Percentiles rank a stretch among this genome's conserved stretches.
phyloP scores from a whole-genome alignment of 169 alveolate genomes.

The Besnoitia besnoiti region DNA sequence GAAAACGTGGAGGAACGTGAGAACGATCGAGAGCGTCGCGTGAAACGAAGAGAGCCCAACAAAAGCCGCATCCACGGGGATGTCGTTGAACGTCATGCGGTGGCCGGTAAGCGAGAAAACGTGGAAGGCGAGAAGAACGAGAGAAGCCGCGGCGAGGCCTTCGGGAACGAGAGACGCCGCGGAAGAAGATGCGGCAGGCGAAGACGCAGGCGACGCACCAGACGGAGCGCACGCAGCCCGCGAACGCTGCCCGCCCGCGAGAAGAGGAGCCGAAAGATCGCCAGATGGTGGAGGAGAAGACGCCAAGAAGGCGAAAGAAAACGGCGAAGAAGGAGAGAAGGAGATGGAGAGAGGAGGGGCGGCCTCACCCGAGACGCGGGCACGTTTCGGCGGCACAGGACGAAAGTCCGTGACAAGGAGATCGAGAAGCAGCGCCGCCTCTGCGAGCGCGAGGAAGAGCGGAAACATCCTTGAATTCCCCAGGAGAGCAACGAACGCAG shows the following conservation, averaged over 20 bases:
- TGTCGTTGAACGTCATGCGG: constrained; percentile 55
- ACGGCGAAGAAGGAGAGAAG: not conserved
- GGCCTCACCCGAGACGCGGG: too few species aligned
- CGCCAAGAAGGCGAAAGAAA: not conserved
- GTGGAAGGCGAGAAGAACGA: constrained; percentile 20
- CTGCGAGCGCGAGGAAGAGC: not conserved
- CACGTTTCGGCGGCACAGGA: too few species aligned
- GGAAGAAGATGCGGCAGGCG: not conserved
- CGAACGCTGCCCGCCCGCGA: too few species aligned
- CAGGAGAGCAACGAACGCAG: not conserved
- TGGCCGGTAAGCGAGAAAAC: constrained; percentile 55
- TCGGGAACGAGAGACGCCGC: not conserved
- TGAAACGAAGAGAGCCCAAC: constrained; percentile 57
- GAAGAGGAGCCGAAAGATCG: not conserved
- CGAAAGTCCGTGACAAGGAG: not conserved
- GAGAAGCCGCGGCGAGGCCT: not conserved
- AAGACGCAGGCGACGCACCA: not conserved
- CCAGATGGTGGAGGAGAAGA: not conserved
- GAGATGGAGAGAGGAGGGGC: too few species aligned
- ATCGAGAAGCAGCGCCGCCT: not conserved
- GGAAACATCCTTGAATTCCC: not conserved
- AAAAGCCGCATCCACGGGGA: constrained; percentile 57
- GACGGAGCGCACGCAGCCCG: too few species aligned
- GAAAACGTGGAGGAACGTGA: constrained; percentile 51
- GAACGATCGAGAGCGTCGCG: constrained; percentile 26